Evolutionary conservation across 2,329 filamentous ascomycete species (phyloP), one percentile per base, ranked within the genome.

Genomic region (Calonectria fujianensis): DNA sequence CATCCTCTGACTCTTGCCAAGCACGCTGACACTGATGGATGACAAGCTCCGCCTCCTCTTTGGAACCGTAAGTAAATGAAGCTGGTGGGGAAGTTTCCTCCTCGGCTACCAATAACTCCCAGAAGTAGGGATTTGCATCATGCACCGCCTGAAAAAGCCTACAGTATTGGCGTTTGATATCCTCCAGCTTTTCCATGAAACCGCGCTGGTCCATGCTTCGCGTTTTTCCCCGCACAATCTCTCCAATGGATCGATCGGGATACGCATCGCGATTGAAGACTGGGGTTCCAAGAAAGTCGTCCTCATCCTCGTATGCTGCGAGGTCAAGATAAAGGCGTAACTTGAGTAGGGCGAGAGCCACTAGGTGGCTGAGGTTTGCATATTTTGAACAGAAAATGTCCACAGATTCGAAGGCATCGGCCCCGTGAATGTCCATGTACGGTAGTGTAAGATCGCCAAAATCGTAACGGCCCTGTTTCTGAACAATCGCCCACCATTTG

Each of bases 321-420:
- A 74, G 52, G 27, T 75, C 74, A 45, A 76, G 69, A 29, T 51
- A 68, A 16, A 76, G 64, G 6, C 69, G 69, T 14, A 72, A 10
- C 24, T 76, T 76, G 4, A 76, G 57, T 31, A 75, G 74, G 16
- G 72, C 70, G 48, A 76, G 72, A 18, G 69, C 72, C 1, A 76
- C 74, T 1, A 76, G 69, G 41, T 76, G 69, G 37, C 69, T 73
- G 41, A 73, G 45, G 50, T 45, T 70, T 10, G 54, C 41, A 50
- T 0, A n/a, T 45, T 8, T 14, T 9, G 54, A 74, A 48, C 31
- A 37, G 31, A 76, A 74, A 5, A 45, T 65, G 63, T 18, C 39
- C 20, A 0, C 54, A 31, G 70, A n/a, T 20, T 72, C 70, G 20
- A 68, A 68, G 48, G 20, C 39, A 20, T 72, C 18, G 24, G 70